Conservation (phyloP, 192 early-diverging fungal genomes). For the Gigaspora rosea region DNA sequence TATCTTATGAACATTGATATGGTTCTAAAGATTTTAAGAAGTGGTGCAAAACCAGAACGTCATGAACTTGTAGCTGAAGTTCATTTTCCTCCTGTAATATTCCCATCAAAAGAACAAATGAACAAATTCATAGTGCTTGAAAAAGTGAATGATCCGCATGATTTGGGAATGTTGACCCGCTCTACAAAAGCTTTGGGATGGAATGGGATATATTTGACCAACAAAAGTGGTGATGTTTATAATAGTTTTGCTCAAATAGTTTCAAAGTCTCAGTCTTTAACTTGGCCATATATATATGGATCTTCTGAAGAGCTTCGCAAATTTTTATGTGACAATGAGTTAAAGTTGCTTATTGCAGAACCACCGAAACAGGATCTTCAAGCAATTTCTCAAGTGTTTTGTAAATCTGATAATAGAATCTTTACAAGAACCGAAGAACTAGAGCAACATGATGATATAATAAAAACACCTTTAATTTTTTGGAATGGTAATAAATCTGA, state of each 20-base stretch:
- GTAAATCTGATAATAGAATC: background rate
- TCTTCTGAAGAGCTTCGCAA: background rate
- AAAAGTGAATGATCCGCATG: slow-evolving; percentile 38
- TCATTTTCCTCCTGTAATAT: slow-evolving; percentile 26
- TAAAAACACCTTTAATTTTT: too few species aligned
- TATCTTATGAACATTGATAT: slow-evolving; percentile 40
- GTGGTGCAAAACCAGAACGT: slow-evolving; percentile 33
- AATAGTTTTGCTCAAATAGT: slow-evolving; percentile 39
- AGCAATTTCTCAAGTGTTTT: background rate
- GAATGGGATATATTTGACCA: slow-evolving; percentile 3
- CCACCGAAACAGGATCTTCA: slow-evolving; percentile 17
- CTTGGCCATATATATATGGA: slow-evolving; percentile 30
- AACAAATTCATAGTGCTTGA: slow-evolving; percentile 37
- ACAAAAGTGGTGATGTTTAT: slow-evolving; percentile 36
- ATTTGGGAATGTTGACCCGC: slow-evolving; percentile 39
- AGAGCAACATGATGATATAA: too few species aligned
- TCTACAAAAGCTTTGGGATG: slow-evolving; percentile 42
- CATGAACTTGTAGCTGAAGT: slow-evolving; percentile 46
- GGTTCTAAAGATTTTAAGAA: slow-evolving; percentile 41
- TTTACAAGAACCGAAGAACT: background rate
- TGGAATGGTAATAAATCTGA: too few species aligned
- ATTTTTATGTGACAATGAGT: slow-evolving; percentile 22
- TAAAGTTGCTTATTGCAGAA: slow-evolving; percentile 43
- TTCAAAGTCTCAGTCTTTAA: slow-evolving; percentile 34
- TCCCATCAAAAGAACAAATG: slow-evolving; percentile 15